Base-by-base conservation (phyloP, 1,284 basidiomycete genomes). In the Xerocomus nothofagi region DNA sequence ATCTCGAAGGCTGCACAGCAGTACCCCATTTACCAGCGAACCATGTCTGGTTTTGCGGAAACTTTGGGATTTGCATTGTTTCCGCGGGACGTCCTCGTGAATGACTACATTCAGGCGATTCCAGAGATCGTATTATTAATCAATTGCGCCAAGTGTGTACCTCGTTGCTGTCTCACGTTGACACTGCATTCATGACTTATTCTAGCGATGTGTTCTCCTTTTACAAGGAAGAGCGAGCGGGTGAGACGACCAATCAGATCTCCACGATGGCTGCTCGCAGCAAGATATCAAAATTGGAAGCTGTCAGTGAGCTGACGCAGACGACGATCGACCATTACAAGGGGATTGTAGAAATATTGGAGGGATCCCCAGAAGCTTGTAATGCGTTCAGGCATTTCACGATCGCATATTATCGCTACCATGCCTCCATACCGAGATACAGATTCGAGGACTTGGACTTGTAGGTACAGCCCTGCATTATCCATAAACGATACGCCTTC, bases 191-290 rank as follows among this genome's bases (percentile, higher is more conserved):
- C 5, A 57, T 9, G 11, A 23, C 14, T 2, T 14, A 8, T n/a
- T 43, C 29, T n/a, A 75, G 72, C 32, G 70, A 76, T 36, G 51
- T 73, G 17, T 50, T 75, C 0, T 75, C 71, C 0, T 75, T 72
- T 44, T 73, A 72, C 56, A 74, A 75, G 50, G 73, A 72, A 55
- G 73, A 74, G 41, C 37, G 60, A 3, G 60, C 34, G 0, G 61
- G 63, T 0, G 73, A 75, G 49, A 58, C 53, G 0, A 56, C 61
- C 26, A 74, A 71, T 34, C 65, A 66, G 23, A 51, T 71, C 8
- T 68, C 69, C 1, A 58, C 59, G 18, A 49, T 61, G 3, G 69
- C 71, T 2, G 48, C 55, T 15, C 57, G 50, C 14, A 45, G 50
- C 3, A 50, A 55, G 1, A 54, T 56, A 27, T 49, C 60, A 0